Conservation (phyloP, 768 basidiomycete genomes). For the Amanita muscaria region DNA sequence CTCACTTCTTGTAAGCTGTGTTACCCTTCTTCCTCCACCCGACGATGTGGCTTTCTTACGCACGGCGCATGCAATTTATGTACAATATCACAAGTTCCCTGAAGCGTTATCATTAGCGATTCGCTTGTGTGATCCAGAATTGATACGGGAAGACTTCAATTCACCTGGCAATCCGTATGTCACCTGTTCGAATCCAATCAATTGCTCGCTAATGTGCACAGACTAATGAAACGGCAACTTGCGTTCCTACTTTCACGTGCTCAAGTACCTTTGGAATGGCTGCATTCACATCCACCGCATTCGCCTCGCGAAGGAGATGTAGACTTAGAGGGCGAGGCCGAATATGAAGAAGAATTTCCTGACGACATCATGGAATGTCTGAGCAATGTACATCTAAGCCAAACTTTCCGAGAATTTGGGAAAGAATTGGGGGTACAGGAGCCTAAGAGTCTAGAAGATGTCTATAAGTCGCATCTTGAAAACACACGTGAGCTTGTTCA, state of each 20-base stretch:
- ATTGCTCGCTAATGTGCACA: too few species aligned
- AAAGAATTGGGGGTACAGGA: conserved; percentile 89
- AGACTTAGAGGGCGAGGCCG: conserved; percentile 46
- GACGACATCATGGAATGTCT: conserved; percentile 82
- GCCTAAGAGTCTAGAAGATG: conserved; percentile 88
- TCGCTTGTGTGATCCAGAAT: conserved; percentile 67
- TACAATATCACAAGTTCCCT: conserved; percentile 78
- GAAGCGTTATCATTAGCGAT: conserved; percentile 87
- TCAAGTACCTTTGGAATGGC: conserved; percentile 85
- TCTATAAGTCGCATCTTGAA: conserved; percentile 95
- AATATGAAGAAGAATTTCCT: conserved; percentile 53
- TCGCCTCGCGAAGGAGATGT: conserved; percentile 37
- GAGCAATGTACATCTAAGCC: conserved; percentile 76
- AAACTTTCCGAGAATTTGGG: conserved; percentile 83
- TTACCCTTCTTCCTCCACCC: conserved; percentile 83
- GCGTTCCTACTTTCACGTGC: conserved; percentile 91
- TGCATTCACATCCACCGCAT: conserved; percentile 50
- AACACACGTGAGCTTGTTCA: conserved; percentile 52
- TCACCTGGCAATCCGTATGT: conserved; percentile 82
- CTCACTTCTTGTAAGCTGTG: conserved; percentile 44
- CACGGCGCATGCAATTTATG: conserved; percentile 84
- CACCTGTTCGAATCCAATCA: too few species aligned
- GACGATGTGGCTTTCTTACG: conserved; percentile 87
- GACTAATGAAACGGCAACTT: conserved; percentile 89
- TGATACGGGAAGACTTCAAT: conserved; percentile 83